Conservation (phyloP, 2,329 filamentous ascomycete genomes). For the Monosporascus sp. region DNA sequence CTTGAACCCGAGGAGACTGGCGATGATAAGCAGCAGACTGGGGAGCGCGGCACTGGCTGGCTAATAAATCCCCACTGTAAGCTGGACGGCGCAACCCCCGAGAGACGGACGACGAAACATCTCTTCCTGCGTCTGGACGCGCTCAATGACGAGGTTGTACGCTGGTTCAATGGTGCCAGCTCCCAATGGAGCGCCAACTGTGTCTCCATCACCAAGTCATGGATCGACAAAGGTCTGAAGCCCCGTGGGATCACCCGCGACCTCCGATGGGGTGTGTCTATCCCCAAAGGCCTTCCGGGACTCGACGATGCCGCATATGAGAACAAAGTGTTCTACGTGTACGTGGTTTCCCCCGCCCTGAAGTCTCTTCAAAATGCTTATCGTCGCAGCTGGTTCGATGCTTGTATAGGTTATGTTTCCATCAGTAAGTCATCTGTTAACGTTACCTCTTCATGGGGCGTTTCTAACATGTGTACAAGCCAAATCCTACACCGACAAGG, state of each 20-base stretch:
- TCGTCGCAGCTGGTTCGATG: conserved; percentile 58
- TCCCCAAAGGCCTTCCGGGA: conserved; percentile 43
- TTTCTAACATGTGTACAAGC: conserved; percentile 25
- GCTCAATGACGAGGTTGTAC: conserved; percentile 64
- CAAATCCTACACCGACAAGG: conserved; percentile 71
- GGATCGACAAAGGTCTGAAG: conserved; percentile 79
- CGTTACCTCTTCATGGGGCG: too few species aligned
- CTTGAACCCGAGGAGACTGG: conserved; percentile 48
- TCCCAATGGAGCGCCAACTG: conserved; percentile 45
- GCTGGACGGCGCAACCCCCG: conserved; percentile 76
- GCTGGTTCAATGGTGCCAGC: conserved; percentile 57
- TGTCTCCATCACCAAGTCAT: conserved; percentile 65
- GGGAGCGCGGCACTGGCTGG: conserved; percentile 36
- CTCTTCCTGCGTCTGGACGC: conserved; percentile 84
- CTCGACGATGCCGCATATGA: conserved; percentile 31
- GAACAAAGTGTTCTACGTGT: conserved; percentile 77
- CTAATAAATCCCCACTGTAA: conserved; percentile 87
- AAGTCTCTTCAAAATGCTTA: not conserved
- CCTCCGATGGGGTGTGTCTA: conserved; percentile 70
- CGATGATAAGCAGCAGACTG: conserved; percentile 23
- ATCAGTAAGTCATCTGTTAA: conserved; percentile 40
- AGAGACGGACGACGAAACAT: conserved; percentile 80
- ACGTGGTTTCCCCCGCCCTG: not conserved
- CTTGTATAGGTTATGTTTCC: conserved; percentile 90
- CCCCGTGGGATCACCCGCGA: conserved; percentile 87